Conservation (phyloP, 1,139 yeast species). For the Candida pseudocylindracea region DNA sequence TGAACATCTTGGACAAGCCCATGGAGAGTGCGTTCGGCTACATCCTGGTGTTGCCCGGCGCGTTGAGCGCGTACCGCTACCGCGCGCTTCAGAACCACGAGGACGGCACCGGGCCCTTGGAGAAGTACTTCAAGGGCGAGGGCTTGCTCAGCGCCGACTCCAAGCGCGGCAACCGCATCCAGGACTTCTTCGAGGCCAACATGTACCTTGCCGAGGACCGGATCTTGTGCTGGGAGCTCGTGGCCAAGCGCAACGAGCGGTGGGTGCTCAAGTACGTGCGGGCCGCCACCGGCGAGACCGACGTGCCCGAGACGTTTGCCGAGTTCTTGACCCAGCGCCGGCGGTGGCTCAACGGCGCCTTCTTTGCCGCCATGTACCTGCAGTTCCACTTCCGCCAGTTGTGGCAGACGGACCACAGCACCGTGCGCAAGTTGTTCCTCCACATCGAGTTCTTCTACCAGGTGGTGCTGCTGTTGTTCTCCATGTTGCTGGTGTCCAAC, state of each 20-base stretch:
- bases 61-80: constrained; percentile 83
- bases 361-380: constrained; percentile 85
- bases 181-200: constrained; percentile 81
- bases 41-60: constrained; percentile 89
- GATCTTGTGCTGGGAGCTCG: constrained; percentile 91
- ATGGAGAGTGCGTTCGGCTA: constrained; percentile 86
- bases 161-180: constrained; percentile 5
- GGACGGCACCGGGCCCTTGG: constrained; percentile 84
- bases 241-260: constrained; percentile 64
- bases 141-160: constrained; percentile 21
- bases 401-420: constrained; percentile 75
- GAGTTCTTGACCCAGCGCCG: constrained; percentile 91
- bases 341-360: constrained; percentile 96
- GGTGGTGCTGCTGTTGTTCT: constrained; percentile 48
- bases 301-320: constrained; percentile 80
- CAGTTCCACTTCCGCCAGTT: constrained; percentile 58
- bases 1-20: constrained; percentile 88
- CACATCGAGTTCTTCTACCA: constrained; percentile 76
- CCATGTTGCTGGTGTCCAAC: constrained; percentile 80
- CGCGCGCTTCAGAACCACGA: constrained; percentile 67
- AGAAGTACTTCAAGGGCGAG: constrained; percentile 82
- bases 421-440: constrained; percentile 50
- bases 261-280: constrained; percentile 91
- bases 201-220: constrained; percentile 98
- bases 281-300: constrained; percentile 91